Percentiles rank a stretch among this genome's conserved stretches.
phyloP scores from a whole-genome alignment of 1,139 yeast genomes.

The Saccharomyces hybrid region DNA sequence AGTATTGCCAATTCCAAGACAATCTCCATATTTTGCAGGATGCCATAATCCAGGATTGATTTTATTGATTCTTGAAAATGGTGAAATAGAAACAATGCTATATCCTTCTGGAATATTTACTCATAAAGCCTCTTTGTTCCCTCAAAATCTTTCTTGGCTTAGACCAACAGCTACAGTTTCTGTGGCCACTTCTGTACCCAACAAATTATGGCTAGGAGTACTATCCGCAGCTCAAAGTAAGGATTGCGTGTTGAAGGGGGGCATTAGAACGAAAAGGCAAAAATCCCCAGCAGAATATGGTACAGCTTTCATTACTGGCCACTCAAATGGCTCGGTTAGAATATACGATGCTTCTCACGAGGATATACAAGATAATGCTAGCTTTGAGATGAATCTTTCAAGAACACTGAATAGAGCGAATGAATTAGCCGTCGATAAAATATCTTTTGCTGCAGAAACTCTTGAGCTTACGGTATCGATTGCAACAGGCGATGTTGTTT shows the following conservation, averaged over 20 bases:
- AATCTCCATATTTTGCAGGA: slow-evolving; percentile 62
- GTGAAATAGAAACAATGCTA: slow-evolving; percentile 45
- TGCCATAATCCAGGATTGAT: slow-evolving; percentile 60
- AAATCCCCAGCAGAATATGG: slow-evolving; percentile 2
- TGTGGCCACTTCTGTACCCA: slow-evolving; percentile 47
- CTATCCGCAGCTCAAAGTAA: slow-evolving; percentile 42
- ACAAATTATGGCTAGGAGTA: slow-evolving; percentile 67
- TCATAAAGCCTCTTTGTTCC: slow-evolving; percentile 55
- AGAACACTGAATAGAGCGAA: slow-evolving; percentile 38
- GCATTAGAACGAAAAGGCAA: slow-evolving; percentile 53
- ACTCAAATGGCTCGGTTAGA: slow-evolving; percentile 68
- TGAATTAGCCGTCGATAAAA: slow-evolving; percentile 44
- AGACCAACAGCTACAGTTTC: slow-evolving; percentile 63
- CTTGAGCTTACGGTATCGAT: slow-evolving; percentile 64
- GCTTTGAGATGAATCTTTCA: slow-evolving; percentile 47
- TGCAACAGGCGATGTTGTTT: slow-evolving; percentile 62
- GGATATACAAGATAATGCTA: slow-evolving; percentile 57
- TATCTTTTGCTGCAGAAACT: slow-evolving; percentile 69
- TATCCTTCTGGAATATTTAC: slow-evolving; percentile 50
- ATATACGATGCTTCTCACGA: slow-evolving; percentile 77
- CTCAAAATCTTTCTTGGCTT: slow-evolving; percentile 71
- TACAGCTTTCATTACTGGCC: slow-evolving; percentile 69
- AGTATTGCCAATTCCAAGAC: slow-evolving; percentile 44
- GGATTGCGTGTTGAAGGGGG: slow-evolving; percentile 58
- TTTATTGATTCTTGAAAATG: slow-evolving; percentile 50